Evolutionary conservation across 805 yeast species (phyloP), one percentile per base, ranked within the genome.

Genomic region (Barnettozyma vustinii): DNA sequence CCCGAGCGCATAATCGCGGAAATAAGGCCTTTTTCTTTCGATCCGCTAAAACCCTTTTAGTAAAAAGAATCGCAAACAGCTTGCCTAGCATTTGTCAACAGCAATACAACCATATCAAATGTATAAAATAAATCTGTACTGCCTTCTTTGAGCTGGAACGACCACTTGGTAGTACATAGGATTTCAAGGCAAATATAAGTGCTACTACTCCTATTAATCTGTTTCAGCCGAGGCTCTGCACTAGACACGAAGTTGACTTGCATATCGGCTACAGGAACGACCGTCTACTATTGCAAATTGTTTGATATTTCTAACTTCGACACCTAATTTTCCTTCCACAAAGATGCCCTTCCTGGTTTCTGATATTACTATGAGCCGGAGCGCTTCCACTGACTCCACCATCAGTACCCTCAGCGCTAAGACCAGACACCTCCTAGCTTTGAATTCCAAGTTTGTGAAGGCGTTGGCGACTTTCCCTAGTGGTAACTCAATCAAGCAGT

Each of bases 281-380:
- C 33, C 33, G 8, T 23, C 25, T 8, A 23, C 16, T 30, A 30
- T 13, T 13, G 30, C 30, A 30, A 30, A 30, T 30, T 30, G 16
- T 30, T 30, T 15, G 8, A 30, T 9, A 26, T 35, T 35, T 35
- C 5, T 18, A 7, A 7, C 18, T 16, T 18, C 37, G n/a, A 7
- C 18, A 35, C 13, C 12, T 19, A 20, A 8, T 25, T 7, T 12
- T 26, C n/a, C 20, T n/a, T 40, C 15, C 21, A 4, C 35, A 40
- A 45, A 39, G 40, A 45, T 45, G 48, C 15, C 43, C n/a, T 18
- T 35, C 13, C 27, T 45, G 48, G 36, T 45, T 20, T 32, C 37
- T 10, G 37, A 30, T 21, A 42, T 42, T 25, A 10, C 45, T 13
- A 42, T 42, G 39, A 32, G 27, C 18, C 21, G 45, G 18, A 21